Evolutionary conservation across 2,329 filamentous ascomycete species (phyloP).

Genomic region (Arthroderma uncinatum): DNA sequence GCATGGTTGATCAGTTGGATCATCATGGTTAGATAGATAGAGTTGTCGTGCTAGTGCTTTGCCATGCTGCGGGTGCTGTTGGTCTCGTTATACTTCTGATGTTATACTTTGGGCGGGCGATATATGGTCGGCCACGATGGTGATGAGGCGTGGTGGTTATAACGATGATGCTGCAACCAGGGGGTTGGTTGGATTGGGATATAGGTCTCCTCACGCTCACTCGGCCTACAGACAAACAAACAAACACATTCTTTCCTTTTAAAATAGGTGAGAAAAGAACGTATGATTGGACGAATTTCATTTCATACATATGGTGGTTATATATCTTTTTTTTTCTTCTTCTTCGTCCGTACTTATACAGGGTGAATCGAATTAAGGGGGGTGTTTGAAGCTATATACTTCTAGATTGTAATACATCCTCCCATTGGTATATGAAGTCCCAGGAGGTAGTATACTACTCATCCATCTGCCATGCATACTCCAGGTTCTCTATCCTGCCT

Average conservation of each 20-base stretch:
- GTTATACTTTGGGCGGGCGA: not conserved
- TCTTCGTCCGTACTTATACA: not conserved
- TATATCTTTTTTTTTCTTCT: not conserved
- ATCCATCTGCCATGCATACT: constrained; percentile 96
- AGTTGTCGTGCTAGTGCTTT: constrained; percentile 6
- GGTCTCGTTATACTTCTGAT: not conserved
- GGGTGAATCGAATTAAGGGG: too few species aligned
- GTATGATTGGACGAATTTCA: constrained; percentile 4
- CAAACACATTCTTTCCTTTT: not conserved
- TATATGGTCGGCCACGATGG: not conserved
- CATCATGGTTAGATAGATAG: constrained; percentile 9
- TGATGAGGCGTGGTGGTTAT: not conserved
- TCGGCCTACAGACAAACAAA: not conserved
- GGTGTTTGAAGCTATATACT: not conserved
- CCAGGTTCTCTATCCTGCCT: constrained; percentile 63
- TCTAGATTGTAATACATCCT: not conserved
- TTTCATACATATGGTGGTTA: constrained; percentile 1
- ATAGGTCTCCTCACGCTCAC: constrained; percentile 1
- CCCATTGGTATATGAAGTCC: not conserved
- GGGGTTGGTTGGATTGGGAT: not conserved
- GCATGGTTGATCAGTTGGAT: not conserved
- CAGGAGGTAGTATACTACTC: constrained; percentile 41
- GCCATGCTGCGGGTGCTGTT: constrained; percentile 5
- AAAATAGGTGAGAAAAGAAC: not conserved
- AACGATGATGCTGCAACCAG: not conserved